Evolutionary conservation across 805 yeast genomes (phyloP), one percentile per base, ranked within the genome.

Genomic region (Nakazawaea pomicola): DNA sequence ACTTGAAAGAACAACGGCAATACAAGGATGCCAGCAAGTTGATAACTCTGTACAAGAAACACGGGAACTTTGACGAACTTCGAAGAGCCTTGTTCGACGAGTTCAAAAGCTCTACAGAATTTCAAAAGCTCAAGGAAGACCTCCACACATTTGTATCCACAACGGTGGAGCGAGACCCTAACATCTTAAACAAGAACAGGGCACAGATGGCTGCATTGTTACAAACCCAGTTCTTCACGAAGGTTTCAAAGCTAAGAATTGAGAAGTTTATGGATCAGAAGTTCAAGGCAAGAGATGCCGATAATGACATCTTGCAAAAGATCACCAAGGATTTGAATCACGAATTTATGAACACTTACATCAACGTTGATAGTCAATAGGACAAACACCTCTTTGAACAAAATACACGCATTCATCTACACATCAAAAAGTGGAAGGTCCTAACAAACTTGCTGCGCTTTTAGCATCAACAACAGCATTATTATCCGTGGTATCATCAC

Each of bases 361-460:
- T 29, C 6, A 19, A 33, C 19, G 25, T 10, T 23, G 10, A 23
- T 23, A 23, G 10, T 10, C 10, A 23, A 23, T 7, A 23, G 25
- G 10, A 23, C 25, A 23, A 23, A 23, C 10, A 23, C 10, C 9
- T n/a, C n/a, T 10, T 15, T 31, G 2, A 17, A 31, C 8, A 9
- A 14, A n/a, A 34, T 12, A 34, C 6, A 9, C 4, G n/a, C 14
- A 36, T 16, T 10, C 11, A n/a, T n/a, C n/a, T n/a, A 23, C 11
- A 31, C 8, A 29, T 51, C 58, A 79, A 51, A 85, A 85, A 4
- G 86, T 78, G 2, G 91, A 78, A 4, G 79, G 80, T 1, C 96
- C 95, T 20, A 90, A 67, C 30, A 91, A 52, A 27, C 77, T 68
- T 0, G 96, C 97, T 1, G 96, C 98, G 52, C 79, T 80, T 46